These are phyloP conservation scores for Gamarada debralockiae DNA, from an alignment of 495 filamentous ascomycete species.

Conservation along the genomic window DNA sequence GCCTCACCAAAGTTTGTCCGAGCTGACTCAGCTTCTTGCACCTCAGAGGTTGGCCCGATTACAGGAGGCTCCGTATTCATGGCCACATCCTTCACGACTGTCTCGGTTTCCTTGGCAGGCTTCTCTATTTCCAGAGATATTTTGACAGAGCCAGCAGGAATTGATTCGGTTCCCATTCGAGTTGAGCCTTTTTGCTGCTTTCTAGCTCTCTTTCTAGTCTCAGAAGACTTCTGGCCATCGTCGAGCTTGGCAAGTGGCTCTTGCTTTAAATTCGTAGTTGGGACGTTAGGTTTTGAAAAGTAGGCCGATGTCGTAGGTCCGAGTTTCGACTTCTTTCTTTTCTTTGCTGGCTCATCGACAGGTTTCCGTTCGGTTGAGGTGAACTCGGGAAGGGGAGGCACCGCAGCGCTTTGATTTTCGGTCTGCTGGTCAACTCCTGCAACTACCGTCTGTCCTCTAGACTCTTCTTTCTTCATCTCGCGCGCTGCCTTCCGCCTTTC, in stretches of 20 bases:
- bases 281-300: background rate
- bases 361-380: background rate
- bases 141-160: background rate
- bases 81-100: background rate
- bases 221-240: background rate
- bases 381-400: background rate
- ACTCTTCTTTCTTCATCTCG: background rate
- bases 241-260: background rate
- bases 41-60: too few species aligned
- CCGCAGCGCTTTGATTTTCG: too few species aligned
- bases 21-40: background rate
- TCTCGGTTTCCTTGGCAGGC: too few species aligned
- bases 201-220: background rate
- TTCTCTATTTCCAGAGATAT: too few species aligned
- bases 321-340: background rate
- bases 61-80: background rate
- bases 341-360: background rate
- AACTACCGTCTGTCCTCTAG: too few species aligned
- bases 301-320: constrained; percentile 12
- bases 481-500: background rate
- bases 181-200: background rate
- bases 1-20: background rate
- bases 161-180: background rate
- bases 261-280: background rate
- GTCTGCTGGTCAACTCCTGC: too few species aligned